Evolutionary conservation across 1,284 basidiomycete genomes (phyloP).

Genomic region (Inonotus hispidus): DNA sequence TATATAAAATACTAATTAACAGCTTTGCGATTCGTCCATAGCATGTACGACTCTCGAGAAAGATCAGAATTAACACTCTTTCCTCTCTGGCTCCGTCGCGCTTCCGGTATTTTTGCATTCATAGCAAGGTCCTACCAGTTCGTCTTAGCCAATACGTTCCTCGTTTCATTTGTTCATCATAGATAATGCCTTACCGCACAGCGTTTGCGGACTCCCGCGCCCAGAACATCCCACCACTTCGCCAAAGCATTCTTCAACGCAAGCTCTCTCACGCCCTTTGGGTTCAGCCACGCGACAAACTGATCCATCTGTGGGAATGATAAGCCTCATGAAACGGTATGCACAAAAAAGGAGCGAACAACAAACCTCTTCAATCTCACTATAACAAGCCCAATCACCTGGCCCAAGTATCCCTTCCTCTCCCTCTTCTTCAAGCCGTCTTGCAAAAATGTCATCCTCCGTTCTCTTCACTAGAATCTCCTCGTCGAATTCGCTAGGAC

Average conservation of each 20-base stretch:
- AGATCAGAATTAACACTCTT: slow-evolving; percentile 59
- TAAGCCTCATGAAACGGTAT: slow-evolving; percentile 10
- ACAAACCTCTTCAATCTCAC: slow-evolving; percentile 78
- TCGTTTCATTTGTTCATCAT: background rate
- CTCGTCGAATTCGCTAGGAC: slow-evolving; percentile 72
- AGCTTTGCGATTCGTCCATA: slow-evolving; percentile 75
- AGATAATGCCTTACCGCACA: slow-evolving; percentile 48
- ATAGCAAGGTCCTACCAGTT: slow-evolving; percentile 56
- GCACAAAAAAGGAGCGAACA: slow-evolving; percentile 11
- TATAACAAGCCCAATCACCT: slow-evolving; percentile 88
- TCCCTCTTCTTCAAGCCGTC: slow-evolving; percentile 73
- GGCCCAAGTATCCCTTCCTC: slow-evolving; percentile 64
- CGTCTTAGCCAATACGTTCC: no score
- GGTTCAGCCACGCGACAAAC: slow-evolving; percentile 85
- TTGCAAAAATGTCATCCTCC: slow-evolving; percentile 51
- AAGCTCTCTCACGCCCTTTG: slow-evolving; percentile 84
- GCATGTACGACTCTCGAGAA: slow-evolving; percentile 74
- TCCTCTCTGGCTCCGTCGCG: slow-evolving; percentile 68
- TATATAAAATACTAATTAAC: slow-evolving; percentile 27
- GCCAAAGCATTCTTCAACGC: slow-evolving; percentile 74
- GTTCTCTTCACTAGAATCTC: slow-evolving; percentile 60
- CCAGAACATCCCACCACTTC: slow-evolving; percentile 85
- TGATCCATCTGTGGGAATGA: slow-evolving; percentile 58
- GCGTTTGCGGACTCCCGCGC: slow-evolving; percentile 74
- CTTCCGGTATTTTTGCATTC: slow-evolving; percentile 65